Evolutionary conservation across 1,284 basidiomycete species (phyloP).

Genomic region (Trichosporon sp.): DNA sequence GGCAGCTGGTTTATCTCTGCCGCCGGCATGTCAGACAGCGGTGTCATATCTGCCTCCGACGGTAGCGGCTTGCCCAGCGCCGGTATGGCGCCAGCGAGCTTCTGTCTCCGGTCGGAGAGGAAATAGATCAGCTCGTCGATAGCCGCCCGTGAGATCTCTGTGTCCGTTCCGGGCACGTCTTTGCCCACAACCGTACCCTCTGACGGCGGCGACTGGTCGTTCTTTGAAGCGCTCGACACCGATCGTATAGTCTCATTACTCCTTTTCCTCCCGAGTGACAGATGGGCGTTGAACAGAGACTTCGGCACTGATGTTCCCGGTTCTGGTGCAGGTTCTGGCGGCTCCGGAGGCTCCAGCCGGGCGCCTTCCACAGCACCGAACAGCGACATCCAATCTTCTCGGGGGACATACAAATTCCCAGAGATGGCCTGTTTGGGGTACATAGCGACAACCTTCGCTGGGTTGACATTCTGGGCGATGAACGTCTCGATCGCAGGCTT

Average conservation of each 20-base stretch:
- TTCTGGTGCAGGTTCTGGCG: background rate
- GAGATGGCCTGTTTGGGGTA: conserved; percentile 71
- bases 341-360: conserved; percentile 32
- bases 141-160: conserved; percentile 32
- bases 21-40: conserved; percentile 50
- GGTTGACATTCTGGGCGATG: conserved; percentile 81
- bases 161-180: background rate
- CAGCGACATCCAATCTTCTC: conserved; percentile 68
- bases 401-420: conserved; percentile 66
- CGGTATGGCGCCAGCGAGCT: conserved; percentile 68
- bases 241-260: conserved; percentile 36
- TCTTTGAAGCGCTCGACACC: conserved; percentile 10
- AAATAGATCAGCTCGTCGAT: conserved; percentile 52
- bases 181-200: background rate
- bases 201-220: conserved; percentile 8
- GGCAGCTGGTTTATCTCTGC: conserved; percentile 66
- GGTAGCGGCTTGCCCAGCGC: conserved; percentile 65
- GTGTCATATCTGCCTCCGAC: conserved; percentile 34
- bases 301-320: background rate
- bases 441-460: conserved; percentile 85
- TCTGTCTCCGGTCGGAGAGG: conserved; percentile 78
- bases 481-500: conserved; percentile 73
- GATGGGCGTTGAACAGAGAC: conserved; percentile 8
- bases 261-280: conserved; percentile 26
- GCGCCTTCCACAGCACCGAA: conserved; percentile 67